These are phyloP conservation scores for Heliamphora pulchella DNA, from an alignment of 179 eudicot species.

Conservation along the genomic window DNA sequence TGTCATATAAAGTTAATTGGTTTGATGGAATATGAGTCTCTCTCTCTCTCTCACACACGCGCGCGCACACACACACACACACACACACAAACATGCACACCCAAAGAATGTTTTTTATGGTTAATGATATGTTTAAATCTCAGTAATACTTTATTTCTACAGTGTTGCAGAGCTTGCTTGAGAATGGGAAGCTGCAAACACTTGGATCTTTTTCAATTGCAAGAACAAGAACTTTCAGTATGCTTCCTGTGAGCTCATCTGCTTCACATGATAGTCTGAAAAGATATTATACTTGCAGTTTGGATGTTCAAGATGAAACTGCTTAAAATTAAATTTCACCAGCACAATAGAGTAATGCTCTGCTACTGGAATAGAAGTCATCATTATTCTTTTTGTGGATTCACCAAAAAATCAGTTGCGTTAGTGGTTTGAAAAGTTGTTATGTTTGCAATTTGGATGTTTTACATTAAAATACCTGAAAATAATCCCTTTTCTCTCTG, in stretches of 20 bases:
- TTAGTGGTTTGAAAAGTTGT: no score
- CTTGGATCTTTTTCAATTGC: slow-evolving; percentile 41
- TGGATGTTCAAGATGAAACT: background rate
- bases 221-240: slow-evolving; percentile 70
- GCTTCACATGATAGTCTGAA: background rate
- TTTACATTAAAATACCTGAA: no score
- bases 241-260: slow-evolving; percentile 20
- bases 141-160: slow-evolving; percentile 6
- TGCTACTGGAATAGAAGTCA: background rate
- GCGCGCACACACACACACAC: background rate
- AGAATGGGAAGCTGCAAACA: slow-evolving; percentile 39
- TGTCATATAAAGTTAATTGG: background rate
- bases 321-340: background rate
- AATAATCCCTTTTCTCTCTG: no score
- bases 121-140: background rate
- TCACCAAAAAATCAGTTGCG: background rate
- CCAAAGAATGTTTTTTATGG: no score
- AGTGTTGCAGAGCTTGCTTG: slow-evolving; percentile 45
- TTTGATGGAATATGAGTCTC: background rate
- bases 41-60: background rate
- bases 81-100: no score
- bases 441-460: no score
- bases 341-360: background rate
- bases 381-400: background rate
- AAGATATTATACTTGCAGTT: background rate